phyloP scores from a whole-genome alignment of 2,329 filamentous ascomycete species.

The Fusarium papillatum region DNA sequence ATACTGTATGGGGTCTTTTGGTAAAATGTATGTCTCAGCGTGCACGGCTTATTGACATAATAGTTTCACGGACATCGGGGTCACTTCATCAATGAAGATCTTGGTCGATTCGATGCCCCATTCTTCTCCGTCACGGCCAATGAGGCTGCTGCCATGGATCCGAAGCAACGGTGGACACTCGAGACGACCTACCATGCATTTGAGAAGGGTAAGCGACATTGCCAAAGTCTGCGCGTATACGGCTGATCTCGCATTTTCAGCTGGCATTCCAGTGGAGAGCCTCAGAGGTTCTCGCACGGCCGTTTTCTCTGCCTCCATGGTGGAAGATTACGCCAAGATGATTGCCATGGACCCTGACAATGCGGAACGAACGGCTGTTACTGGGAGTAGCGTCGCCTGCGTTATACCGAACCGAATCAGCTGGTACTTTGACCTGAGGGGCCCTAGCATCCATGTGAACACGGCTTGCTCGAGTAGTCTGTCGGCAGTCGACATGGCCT shows the following conservation, averaged over 20 bases:
- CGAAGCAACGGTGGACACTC: slow-evolving; percentile 51
- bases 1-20: neutral
- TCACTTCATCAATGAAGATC: slow-evolving; percentile 44
- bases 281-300: slow-evolving; percentile 47
- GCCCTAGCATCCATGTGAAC: slow-evolving; percentile 33
- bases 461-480: slow-evolving; percentile 36
- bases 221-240: neutral
- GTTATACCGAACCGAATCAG: slow-evolving; percentile 56
- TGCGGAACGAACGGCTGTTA: slow-evolving; percentile 47
- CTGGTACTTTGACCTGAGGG: slow-evolving; percentile 49
- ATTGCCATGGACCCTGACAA: slow-evolving; percentile 51
- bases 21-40: neutral
- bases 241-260: neutral
- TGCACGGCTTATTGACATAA: neutral
- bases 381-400: slow-evolving; percentile 13
- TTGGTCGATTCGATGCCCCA: slow-evolving; percentile 52
- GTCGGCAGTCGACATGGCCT: slow-evolving; percentile 31
- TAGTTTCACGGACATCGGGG: slow-evolving; percentile 7
- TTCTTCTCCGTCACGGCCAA: slow-evolving; percentile 49
- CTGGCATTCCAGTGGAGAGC: slow-evolving; percentile 48
- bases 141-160: slow-evolving; percentile 48
- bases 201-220: slow-evolving; percentile 41
- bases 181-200: slow-evolving; percentile 52
- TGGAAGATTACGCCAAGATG: slow-evolving; percentile 52
- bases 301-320: slow-evolving; percentile 54